Percentiles rank a stretch among this genome's conserved stretches.
Evolutionary conservation across 2,329 filamentous ascomycete species (phyloP).

Genomic region (Hortaea werneckii): DNA sequence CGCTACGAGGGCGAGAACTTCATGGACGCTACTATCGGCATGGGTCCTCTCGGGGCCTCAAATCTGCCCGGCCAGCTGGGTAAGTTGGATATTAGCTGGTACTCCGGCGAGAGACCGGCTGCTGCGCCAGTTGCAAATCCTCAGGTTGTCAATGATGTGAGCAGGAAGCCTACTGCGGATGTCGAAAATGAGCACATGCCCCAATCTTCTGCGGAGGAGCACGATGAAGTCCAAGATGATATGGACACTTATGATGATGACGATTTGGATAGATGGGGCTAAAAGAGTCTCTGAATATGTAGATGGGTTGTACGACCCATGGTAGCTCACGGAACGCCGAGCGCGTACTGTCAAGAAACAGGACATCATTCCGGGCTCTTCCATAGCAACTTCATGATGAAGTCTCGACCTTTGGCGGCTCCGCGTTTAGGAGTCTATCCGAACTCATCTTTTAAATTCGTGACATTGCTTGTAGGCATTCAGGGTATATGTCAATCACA

Average conservation of each 20-base stretch:
- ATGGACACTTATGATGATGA: conserved; percentile 7
- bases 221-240: neutral
- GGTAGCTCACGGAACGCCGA: too few species aligned
- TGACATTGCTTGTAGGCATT: too few species aligned
- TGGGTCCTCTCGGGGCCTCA: conserved; percentile 2
- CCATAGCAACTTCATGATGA: too few species aligned
- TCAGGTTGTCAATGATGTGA: neutral
- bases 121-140: neutral
- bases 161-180: too few species aligned
- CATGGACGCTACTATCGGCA: conserved; percentile 13
- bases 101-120: conserved; percentile 3
- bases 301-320: too few species aligned
- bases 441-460: too few species aligned
- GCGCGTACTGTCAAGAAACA: too few species aligned
- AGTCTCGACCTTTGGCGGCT: too few species aligned
- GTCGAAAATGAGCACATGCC: too few species aligned
- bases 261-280: conserved; percentile 1
- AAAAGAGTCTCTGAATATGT: neutral
- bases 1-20: conserved; percentile 54
- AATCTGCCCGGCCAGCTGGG: conserved; percentile 36
- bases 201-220: neutral
- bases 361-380: too few species aligned
- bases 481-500: too few species aligned
- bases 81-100: conserved; percentile 57
- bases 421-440: too few species aligned